Base-by-base conservation (phyloP, 2,329 filamentous ascomycete species). In the Nemania bipapillata region DNA sequence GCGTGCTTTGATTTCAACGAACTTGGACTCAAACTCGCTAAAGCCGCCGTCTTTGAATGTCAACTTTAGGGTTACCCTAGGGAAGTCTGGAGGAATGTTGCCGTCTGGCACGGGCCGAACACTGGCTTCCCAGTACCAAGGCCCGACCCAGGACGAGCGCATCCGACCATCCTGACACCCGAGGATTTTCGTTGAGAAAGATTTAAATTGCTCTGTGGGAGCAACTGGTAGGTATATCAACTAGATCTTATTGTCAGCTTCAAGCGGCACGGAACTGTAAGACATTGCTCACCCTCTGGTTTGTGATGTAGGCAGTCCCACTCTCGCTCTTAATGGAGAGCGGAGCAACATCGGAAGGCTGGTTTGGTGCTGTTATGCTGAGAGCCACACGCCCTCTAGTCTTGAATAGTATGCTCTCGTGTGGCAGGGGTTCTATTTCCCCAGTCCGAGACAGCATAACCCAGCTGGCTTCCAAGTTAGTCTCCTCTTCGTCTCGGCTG, bases 41-140 rank as follows among this genome's bases (percentile, higher is more conserved):
- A 94, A 94, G n/a, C 95, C 95, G 50, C 95, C 95, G 70, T 98
- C 94, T 78, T 94, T 94, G 84, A 98, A 98, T 24, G 91, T 94
- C 75, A 97, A 86, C 78, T 92, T 94, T 73, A 97, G 80, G 75
- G 96, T 93, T 50, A 97, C 85, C 30, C 90, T 89, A 20, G 90
- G 86, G 70, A 93, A 86, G 24, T 91, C 85, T 4, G 90, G 82
- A 0, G 94, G 92, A 58, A 97, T 92, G 57, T 93, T 92, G 42
- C 96, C 96, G 40, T 92, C 92, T 0, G 91, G 83, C 26, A 97
- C 92, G 1, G 95, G 93, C 74, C 91, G 91, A 66, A 96, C 89
- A 52, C 91, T 83, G 26, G 92, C 91, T 64, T 89, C 89, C 94
- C 94, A 98, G 72, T 92, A 91, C 84, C 97, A 97, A 4, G 93